Conservation (phyloP, 2,329 filamentous ascomycete genomes). For the Colletotrichum lindemuthianum region DNA sequence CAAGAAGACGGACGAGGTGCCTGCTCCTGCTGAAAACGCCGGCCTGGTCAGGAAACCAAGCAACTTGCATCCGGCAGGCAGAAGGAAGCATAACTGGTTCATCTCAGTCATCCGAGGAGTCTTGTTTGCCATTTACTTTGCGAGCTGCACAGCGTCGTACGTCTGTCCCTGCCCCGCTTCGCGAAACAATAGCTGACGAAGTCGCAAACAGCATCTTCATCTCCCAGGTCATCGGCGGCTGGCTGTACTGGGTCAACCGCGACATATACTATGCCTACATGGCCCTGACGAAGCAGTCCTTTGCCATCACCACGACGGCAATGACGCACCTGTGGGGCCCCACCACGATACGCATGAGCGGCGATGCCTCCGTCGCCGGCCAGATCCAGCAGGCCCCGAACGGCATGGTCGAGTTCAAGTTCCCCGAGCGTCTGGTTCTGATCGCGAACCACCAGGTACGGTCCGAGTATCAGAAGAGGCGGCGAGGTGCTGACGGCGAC, state of each 20-base stretch:
- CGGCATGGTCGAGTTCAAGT: conserved; percentile 80
- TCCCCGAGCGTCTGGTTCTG: conserved; percentile 83
- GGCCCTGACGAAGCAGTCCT: conserved; percentile 85
- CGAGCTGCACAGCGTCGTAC: conserved; percentile 59
- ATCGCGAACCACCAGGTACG: conserved; percentile 87
- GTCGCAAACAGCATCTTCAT: conserved; percentile 64
- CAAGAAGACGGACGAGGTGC: conserved; percentile 39
- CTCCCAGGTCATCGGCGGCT: conserved; percentile 80
- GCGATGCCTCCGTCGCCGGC: conserved; percentile 80
- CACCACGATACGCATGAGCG: conserved; percentile 83
- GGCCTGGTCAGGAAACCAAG: conserved; percentile 32
- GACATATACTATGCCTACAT: conserved; percentile 88
- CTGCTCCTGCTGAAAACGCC: conserved; percentile 36
- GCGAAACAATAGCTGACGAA: conserved; percentile 3
- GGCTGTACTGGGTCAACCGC: conserved; percentile 79
- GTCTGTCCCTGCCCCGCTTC: neutral
- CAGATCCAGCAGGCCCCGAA: conserved; percentile 77
- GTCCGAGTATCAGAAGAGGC: conserved; percentile 83
- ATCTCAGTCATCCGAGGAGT: conserved; percentile 63
- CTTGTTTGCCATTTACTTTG: conserved; percentile 64
- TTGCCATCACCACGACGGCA: conserved; percentile 80
- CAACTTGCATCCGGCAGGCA: conserved; percentile 63
- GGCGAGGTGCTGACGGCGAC: conserved; percentile 34
- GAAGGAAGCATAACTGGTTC: conserved; percentile 59
- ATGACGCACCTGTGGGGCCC: conserved; percentile 91